A percentile compares a stretch with the other conserved stretches of the same genome.
phyloP scores from a whole-genome alignment of 768 basidiomycete genomes.

The Boletus rubescentipes region DNA sequence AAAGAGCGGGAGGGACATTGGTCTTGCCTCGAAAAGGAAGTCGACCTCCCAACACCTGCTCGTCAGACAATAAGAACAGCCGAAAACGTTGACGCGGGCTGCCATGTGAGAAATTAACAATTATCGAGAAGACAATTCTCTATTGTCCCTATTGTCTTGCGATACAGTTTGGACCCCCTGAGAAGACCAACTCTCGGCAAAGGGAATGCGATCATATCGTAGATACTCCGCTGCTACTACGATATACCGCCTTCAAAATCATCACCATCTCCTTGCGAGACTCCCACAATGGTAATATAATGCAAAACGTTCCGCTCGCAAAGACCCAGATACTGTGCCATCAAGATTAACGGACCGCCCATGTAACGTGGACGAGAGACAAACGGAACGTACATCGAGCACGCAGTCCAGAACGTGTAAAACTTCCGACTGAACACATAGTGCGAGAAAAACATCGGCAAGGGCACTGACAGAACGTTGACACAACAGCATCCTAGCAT shows the following conservation, averaged over 20 bases:
- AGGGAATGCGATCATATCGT: not conserved
- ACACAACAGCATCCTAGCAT: not conserved
- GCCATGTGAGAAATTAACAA: slow-evolving; percentile 14
- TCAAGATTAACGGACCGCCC: slow-evolving; percentile 2
- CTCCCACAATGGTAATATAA: slow-evolving; percentile 39
- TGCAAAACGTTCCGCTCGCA: slow-evolving; percentile 37
- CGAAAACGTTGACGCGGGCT: slow-evolving; percentile 4
- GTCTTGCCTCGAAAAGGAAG: not conserved
- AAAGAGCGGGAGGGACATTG: slow-evolving; percentile 16
- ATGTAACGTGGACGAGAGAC: not conserved
- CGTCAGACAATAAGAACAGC: slow-evolving; percentile 27
- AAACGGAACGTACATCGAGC: slow-evolving; percentile 34
- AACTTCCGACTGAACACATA: slow-evolving; percentile 37
- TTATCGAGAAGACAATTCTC: slow-evolving; percentile 2
- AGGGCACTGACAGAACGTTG: slow-evolving; percentile 28
- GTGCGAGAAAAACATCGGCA: slow-evolving; percentile 41
- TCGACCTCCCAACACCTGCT: slow-evolving; percentile 4
- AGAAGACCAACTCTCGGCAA: slow-evolving; percentile 3
- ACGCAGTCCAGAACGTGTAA: slow-evolving; percentile 39
- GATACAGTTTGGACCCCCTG: not conserved
- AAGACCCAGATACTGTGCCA: slow-evolving; percentile 35
- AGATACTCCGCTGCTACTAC: not conserved
- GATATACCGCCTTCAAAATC: slow-evolving; percentile 21
- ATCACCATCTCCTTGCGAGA: slow-evolving; percentile 32
- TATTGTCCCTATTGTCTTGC: slow-evolving; percentile 30